Evolutionary conservation across 345 rosid genomes (phyloP), one percentile per base, ranked within the genome.

Genomic region (Aquilaria yunnanensis): DNA sequence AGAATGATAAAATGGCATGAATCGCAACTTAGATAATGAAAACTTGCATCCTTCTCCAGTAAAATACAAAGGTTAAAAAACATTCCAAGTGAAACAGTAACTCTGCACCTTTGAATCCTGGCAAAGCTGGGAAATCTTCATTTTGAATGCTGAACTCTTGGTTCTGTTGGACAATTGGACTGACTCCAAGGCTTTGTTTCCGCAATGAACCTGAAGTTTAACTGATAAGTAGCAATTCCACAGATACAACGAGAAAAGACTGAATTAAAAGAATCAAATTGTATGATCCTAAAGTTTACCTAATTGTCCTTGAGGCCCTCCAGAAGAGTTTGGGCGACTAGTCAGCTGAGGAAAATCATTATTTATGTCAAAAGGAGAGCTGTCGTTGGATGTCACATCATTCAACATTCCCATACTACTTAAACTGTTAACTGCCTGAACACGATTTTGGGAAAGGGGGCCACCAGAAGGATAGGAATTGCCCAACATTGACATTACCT

Each of bases 81-180:
- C n/a, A 66, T 43, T n/a, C 10, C 48, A 10, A 37, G 9, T 8
- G 23, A 6, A 9, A 30, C 45, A 66, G 62, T 45, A 65, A 54
- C 66, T 60, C 61, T 56, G 73, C 81, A 94, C 99, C 99, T 84
- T 91, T 95, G 71, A 85, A 95, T 68, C 97, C 98, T 1, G 98
- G 99, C 64, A 95, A 72, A 55, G 99, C 99, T 61, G 98, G 99
- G 79, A 95, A 95, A 79, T 95, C 99, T 80, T 95, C 99, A 71
- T 85, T 95, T 85, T 91, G 98, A 62, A 95, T 95, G 87, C 99
- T 91, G 74, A 95, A 91, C 82, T 95, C 99, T 72, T 91, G 97
- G 75, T 83, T 95, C 74, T 95, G 99, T 72, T 95, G 99, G 73
- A 78, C 92, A 72, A 91, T 84, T 30, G 98, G 88, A 66, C 87